Base-by-base conservation (phyloP, 805 yeast species). In the Metschnikowia lachancei region DNA sequence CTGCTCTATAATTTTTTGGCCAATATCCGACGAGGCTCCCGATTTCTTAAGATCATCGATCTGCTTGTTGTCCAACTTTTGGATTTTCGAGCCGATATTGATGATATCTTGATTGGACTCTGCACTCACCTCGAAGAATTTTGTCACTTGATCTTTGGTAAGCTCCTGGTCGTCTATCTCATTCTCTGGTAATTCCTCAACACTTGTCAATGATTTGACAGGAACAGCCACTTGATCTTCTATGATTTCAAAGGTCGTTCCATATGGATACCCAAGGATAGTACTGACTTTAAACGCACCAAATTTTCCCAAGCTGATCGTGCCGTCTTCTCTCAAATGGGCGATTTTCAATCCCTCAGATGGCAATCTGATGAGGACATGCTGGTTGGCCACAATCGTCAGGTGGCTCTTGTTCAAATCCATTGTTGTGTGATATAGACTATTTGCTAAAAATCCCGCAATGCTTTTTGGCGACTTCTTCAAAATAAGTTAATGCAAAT, bases 211-310 rank as follows among this genome's bases (percentile, higher is more conserved):
- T 39, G 75, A 66, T 47, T 67, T 64, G 33, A 82, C 75, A 3
- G 85, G 82, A 35, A 64, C 66, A 11, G 81, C 80, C 24, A 62
- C 58, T 30, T 70, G 70, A 49, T 78, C 81, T 36, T 81, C 87
- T 24, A 74, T 60, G 36, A 92, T 85, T 60, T 92, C 97, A 67
- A 91, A 94, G 0, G 95, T 81, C 55, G 87, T 92, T 1, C 98
- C 99, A 59, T 79, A 86, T 5, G 90, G 85, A 57, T 74, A 83
- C 2, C 97, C 97, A 34, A 92, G 64, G 11, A 92, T 76, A 43
- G 80, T 85, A 52, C 83, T 80, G 2, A 85, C 88, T 26, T 76
- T 69, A 62, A 94, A 94, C 0, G 85, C 73, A 16, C 99, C 99
- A 65, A 92, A 94, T 62, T 94, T 92, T 1, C 99, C 99, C 53